A percentile compares a stretch with the other conserved stretches of the same genome.
Conservation (phyloP, 345 rosid genomes). For the Moricandia arvensis region DNA sequence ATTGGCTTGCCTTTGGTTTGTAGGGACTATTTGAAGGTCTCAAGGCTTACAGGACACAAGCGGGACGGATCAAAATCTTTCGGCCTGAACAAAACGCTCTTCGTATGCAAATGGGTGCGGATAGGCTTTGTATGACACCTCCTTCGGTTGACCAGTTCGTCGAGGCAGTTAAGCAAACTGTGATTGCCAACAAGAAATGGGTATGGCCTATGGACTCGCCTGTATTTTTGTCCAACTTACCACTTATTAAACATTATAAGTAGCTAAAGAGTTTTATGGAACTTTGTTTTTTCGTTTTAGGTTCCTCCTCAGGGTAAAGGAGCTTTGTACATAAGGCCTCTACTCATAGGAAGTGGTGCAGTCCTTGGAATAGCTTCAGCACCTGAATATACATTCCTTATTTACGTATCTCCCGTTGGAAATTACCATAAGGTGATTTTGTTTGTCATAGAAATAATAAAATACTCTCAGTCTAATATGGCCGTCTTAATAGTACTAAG, state of each 20-base stretch:
- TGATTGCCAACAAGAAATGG: conserved; percentile 59
- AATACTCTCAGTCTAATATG: not conserved
- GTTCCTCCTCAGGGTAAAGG: conserved; percentile 70
- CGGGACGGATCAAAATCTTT: conserved; percentile 47
- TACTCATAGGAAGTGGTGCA: conserved; percentile 58
- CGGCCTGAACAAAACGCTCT: conserved; percentile 55
- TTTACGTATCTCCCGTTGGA: conserved; percentile 57
- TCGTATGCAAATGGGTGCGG: conserved; percentile 55
- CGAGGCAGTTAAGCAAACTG: conserved; percentile 48
- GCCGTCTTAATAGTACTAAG: not conserved
- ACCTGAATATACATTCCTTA: conserved; percentile 50
- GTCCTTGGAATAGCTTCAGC: conserved; percentile 52
- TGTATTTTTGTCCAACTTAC: not conserved
- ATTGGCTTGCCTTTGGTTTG: not conserved
- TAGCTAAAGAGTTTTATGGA: not conserved
- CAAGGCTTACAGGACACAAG: conserved; percentile 55
- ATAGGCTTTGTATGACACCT: conserved; percentile 57
- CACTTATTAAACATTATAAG: not conserved
- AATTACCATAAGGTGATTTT: conserved; percentile 41
- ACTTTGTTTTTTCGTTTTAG: conserved; percentile 18
- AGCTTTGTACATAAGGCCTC: conserved; percentile 59
- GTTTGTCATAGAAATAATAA: not conserved
- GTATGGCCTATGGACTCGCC: not conserved
- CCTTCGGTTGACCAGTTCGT: conserved; percentile 53
- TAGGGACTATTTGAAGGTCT: conserved; percentile 59